Base-by-base conservation (phyloP, 441 rosid species). In the Adansonia gregorii region DNA sequence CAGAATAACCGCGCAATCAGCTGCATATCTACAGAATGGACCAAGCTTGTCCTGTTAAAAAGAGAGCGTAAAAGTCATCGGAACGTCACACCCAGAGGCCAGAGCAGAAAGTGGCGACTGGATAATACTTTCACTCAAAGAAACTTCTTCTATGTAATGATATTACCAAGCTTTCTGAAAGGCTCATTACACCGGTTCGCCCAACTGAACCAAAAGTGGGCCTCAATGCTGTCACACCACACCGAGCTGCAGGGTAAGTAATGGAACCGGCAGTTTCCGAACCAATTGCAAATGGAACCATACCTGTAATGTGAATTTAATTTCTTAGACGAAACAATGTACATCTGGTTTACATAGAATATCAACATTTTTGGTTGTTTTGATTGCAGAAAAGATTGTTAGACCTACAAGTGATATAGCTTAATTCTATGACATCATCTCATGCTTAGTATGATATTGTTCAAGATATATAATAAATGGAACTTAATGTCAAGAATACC, bases 251-350 rank as follows among this genome's bases (percentile, higher is more conserved):
- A 58, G 98, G 98, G 73, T 83, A 90, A 66, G 93, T 89, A 51
- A 94, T 86, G 69, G 98, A 94, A 56, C 98, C 97, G 64, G 94
- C 94, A 71, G 98, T 92, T 86, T 94, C 97, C 1, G 98, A 94
- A 76, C 97, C 98, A 87, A 94, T 90, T 54, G 98, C 95, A 90
- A 93, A 93, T 8, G 97, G 98, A 74, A 93, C 90, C 93, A 93
- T 85, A 60, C 97, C 98, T 93, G 80, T 55, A 60, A 61, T 17
- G 64, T 56, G 11, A 72, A 74, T 56, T 24, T 12, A 22, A 20
- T 12, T 59, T 58, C 72, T 75, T 41, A 58, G 20, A 39, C 51
- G 39, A 35, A 75, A 54, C 17, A 17, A 70, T 15, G 20, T 35
- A 4, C 8, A 54, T 31, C 27, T n/a, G 24, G 31, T 71, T 31